These are phyloP conservation scores for Mollisia scopiformis DNA, from an alignment of 2,329 filamentous ascomycete species.

Conservation along the genomic window DNA sequence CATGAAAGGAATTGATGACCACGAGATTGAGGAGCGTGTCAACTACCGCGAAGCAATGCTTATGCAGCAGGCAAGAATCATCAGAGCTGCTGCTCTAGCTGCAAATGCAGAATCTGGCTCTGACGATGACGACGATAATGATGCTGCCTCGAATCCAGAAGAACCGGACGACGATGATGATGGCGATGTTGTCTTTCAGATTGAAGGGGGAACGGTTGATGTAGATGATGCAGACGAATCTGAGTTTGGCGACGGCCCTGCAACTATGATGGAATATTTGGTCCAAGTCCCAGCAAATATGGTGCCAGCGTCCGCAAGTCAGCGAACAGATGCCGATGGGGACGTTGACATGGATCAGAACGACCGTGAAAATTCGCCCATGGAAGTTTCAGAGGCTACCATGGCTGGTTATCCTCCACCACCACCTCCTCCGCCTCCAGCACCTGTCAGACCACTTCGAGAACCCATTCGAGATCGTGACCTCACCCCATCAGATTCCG, in stretches of 20 bases:
- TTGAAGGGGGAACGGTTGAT: slow-evolving; percentile 60
- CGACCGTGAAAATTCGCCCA: slow-evolving; percentile 54
- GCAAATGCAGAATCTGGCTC: slow-evolving; percentile 24
- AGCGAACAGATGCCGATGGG: slow-evolving; percentile 43
- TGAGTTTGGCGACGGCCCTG: slow-evolving; percentile 10
- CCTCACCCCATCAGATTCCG: slow-evolving; percentile 72
- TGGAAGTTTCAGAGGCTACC: slow-evolving; percentile 78
- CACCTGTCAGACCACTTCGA: slow-evolving; percentile 47
- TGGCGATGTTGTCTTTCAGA: slow-evolving; percentile 40
- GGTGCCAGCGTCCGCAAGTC: slow-evolving; percentile 36
- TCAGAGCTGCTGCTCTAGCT: slow-evolving; percentile 20
- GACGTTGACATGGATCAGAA: slow-evolving; percentile 48
- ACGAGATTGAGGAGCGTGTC: slow-evolving; percentile 55
- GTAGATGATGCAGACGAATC: slow-evolving; percentile 34
- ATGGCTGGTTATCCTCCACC: slow-evolving; percentile 74
- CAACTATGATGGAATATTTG: slow-evolving; percentile 1
- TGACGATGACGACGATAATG: slow-evolving; percentile 30
- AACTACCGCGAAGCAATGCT: slow-evolving; percentile 25
- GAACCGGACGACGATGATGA: slow-evolving; percentile 21
- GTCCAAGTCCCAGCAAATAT: slow-evolving; percentile 13
- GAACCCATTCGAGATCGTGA: slow-evolving; percentile 59
- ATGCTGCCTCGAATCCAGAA: slow-evolving; percentile 2
- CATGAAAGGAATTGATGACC: slow-evolving; percentile 79
- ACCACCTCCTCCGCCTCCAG: slow-evolving; percentile 52
- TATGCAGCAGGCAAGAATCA: slow-evolving; percentile 22